Evolutionary conservation across 208 protist genomes (phyloP).

Genomic region (Leishmania amazonensis): DNA sequence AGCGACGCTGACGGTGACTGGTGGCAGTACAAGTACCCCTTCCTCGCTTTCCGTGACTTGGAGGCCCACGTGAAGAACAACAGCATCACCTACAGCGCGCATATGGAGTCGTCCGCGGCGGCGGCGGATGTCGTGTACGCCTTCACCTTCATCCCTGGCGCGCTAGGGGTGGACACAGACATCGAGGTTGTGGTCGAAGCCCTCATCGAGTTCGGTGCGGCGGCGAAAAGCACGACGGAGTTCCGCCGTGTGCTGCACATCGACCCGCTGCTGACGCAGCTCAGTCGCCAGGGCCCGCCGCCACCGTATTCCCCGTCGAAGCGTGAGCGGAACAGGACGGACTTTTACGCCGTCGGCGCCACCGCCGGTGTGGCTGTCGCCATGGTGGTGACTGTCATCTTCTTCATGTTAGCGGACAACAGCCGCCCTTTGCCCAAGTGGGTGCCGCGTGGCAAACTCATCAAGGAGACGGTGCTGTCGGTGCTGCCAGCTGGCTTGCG

Average conservation of each 20-base stretch:
- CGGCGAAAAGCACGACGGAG: constrained; percentile 37
- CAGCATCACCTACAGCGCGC: constrained; percentile 45
- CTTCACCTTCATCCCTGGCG: constrained; percentile 80
- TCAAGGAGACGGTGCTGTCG: constrained; percentile 78
- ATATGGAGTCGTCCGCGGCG: constrained; percentile 25
- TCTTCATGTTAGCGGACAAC: constrained; percentile 81
- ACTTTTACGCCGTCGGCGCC: constrained; percentile 62
- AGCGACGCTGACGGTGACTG: constrained; percentile 33
- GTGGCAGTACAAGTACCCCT: constrained; percentile 78
- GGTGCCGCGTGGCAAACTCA: constrained; percentile 80
- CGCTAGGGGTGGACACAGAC: constrained; percentile 45
- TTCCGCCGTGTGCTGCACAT: constrained; percentile 71
- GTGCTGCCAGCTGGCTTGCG: constrained; percentile 56
- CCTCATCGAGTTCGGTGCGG: constrained; percentile 30
- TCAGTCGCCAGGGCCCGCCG: constrained; percentile 68
- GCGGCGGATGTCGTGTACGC: constrained; percentile 50
- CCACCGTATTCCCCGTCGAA: not conserved
- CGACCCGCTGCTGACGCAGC: constrained; percentile 71
- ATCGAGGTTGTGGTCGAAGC: constrained; percentile 70
- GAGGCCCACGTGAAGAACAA: constrained; percentile 35
- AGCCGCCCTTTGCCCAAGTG: constrained; percentile 78
- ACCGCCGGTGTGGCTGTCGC: constrained; percentile 54
- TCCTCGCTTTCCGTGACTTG: constrained; percentile 78
- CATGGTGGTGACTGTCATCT: constrained; percentile 59
- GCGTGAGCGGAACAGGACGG: constrained; percentile 25